phyloP scores from a whole-genome alignment of 2,329 filamentous ascomycete genomes.

The Chaetomiaceae sp. region DNA sequence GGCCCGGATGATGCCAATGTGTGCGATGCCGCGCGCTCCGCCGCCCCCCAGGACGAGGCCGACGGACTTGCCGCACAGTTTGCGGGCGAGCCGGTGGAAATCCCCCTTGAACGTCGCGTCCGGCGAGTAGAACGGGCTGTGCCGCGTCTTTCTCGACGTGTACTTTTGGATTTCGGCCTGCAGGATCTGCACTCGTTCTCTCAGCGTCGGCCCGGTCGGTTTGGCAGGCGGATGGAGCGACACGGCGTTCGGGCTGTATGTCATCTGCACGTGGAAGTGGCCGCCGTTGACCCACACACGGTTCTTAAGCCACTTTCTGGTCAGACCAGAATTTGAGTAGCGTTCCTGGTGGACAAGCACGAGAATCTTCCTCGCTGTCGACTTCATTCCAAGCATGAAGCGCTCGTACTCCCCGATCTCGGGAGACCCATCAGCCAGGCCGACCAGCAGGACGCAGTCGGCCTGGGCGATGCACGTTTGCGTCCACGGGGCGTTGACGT shows the following conservation, averaged over 20 bases:
- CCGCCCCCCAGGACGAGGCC: constrained; percentile 92
- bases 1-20: constrained; percentile 89
- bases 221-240: constrained; percentile 71
- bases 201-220: constrained; percentile 77
- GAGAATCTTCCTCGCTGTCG: constrained; percentile 87
- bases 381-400: constrained; percentile 95
- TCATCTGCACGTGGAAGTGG: constrained; percentile 97
- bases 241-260: constrained; percentile 70
- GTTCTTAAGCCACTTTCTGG: constrained; percentile 84
- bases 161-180: constrained; percentile 99
- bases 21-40: constrained; percentile 84
- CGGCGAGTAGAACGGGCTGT: constrained; percentile 82
- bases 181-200: constrained; percentile 87
- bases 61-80: constrained; percentile 89
- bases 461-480: constrained; percentile 96
- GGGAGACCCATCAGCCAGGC: constrained; percentile 82
- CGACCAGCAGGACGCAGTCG: constrained; percentile 91
- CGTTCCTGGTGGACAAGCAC: constrained; percentile 85
- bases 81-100: constrained; percentile 85
- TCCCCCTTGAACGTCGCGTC: constrained; percentile 94
- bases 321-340: constrained; percentile 79
- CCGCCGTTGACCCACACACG: constrained; percentile 97
- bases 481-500: constrained; percentile 95
- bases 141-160: constrained; percentile 85
- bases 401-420: constrained; percentile 94